Conservation (phyloP, 148 eudicot genomes). For the Rhododendron ovatum region DNA sequence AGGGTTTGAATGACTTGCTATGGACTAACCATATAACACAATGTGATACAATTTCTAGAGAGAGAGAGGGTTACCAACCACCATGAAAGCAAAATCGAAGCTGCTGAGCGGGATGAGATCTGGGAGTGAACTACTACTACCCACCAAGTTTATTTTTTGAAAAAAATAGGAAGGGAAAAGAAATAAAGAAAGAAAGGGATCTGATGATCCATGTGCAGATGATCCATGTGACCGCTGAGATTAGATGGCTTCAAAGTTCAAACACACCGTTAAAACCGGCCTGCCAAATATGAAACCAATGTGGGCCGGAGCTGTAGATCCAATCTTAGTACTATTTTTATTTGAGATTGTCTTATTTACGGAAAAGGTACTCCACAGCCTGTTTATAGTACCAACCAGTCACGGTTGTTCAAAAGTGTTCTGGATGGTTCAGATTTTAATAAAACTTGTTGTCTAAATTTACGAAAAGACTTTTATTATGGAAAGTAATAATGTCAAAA, state of each 20-base stretch:
- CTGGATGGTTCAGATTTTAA: no score
- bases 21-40: neutral
- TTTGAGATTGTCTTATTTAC: no score
- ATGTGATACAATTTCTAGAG: neutral
- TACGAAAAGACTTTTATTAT: no score
- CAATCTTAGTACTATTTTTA: no score
- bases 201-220: conserved; percentile 5
- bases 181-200: neutral
- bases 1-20: neutral
- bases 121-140: neutral
- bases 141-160: neutral
- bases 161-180: neutral
- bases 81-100: conserved; percentile 23
- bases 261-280: neutral
- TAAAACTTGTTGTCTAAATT: no score
- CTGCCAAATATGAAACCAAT: neutral
- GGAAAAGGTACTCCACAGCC: no score
- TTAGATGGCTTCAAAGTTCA: neutral
- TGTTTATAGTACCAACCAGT: no score
- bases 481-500: no score
- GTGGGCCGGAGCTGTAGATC: neutral
- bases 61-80: neutral
- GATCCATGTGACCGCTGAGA: neutral
- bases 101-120: conserved; percentile 18
- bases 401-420: no score